These are phyloP conservation scores for Remersonia thermophila DNA, from an alignment of 2,329 filamentous ascomycete species.

Conservation along the genomic window DNA sequence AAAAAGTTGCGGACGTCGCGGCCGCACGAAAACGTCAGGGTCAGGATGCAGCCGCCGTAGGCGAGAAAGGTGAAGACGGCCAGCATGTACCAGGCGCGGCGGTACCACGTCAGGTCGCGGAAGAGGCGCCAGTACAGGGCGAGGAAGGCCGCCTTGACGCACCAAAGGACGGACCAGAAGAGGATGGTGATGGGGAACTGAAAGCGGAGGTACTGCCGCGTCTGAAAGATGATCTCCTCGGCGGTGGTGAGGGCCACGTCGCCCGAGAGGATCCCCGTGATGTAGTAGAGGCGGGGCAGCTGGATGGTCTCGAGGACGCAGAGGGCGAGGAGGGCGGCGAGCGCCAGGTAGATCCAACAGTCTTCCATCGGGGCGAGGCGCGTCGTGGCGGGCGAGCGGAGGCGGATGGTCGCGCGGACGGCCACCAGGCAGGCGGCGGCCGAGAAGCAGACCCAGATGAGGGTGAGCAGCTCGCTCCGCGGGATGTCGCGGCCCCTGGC, in stretches of 20 bases:
- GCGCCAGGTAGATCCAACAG: slow-evolving; percentile 22
- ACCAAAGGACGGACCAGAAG: slow-evolving; percentile 23
- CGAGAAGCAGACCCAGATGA: slow-evolving; percentile 21
- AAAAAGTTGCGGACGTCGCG: slow-evolving; percentile 19
- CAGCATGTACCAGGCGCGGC: slow-evolving; percentile 19
- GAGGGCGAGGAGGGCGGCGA: slow-evolving; percentile 17
- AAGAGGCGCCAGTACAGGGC: slow-evolving; percentile 21
- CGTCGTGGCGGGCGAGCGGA: slow-evolving; percentile 13
- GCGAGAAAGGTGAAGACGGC: slow-evolving; percentile 18
- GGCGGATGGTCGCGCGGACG: slow-evolving; percentile 19
- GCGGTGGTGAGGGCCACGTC: slow-evolving; percentile 8
- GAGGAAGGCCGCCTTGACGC: slow-evolving; percentile 20
- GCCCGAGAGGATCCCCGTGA: slow-evolving; percentile 14
- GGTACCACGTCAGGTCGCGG: slow-evolving; percentile 17
- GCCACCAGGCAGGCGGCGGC: slow-evolving; percentile 19
- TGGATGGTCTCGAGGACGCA: slow-evolving; percentile 20
- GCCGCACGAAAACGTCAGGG: slow-evolving; percentile 18
- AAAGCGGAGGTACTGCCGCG: slow-evolving; percentile 17
- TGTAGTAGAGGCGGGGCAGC: slow-evolving; percentile 18
- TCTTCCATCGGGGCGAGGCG: slow-evolving; percentile 18
- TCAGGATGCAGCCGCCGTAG: slow-evolving; percentile 18
- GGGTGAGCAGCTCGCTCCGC: slow-evolving; percentile 16
- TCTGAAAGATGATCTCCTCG: slow-evolving; percentile 12
- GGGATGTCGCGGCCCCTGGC: slow-evolving; percentile 12
- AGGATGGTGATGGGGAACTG: slow-evolving; percentile 21